These are phyloP conservation scores for Ogataea sp. DNA, from an alignment of 805 yeast genomes.

Conservation along the genomic window DNA sequence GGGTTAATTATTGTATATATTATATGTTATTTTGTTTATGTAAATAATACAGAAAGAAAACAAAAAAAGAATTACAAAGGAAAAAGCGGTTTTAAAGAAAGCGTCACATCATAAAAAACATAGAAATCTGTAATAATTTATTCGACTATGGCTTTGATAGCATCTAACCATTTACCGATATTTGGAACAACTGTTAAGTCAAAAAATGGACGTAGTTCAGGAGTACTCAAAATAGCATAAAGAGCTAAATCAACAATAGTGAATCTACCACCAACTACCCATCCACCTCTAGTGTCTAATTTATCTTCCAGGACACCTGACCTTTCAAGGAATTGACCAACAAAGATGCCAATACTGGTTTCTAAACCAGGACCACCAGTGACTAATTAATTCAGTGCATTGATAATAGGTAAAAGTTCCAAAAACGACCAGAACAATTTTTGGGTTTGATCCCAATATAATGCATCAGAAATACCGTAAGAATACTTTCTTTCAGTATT, in stretches of 20 bases:
- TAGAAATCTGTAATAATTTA: too few species aligned
- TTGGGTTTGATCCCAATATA: conserved; percentile 46
- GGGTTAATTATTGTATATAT: too few species aligned
- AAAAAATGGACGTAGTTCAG: neutral
- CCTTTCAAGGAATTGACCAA: neutral
- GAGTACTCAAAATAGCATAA: neutral
- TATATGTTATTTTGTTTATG: too few species aligned
- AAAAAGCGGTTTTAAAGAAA: too few species aligned
- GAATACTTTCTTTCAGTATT: conserved; percentile 44
- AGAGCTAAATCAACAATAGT: neutral
- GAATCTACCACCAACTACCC: neutral
- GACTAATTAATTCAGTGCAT: conserved; percentile 30
- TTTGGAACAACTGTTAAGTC: neutral
- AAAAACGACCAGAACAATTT: conserved; percentile 38
- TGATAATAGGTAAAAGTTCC: conserved; percentile 61
- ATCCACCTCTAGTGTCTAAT: neutral
- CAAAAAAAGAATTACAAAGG: too few species aligned
- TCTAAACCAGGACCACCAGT: conserved; percentile 30
- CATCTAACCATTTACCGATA: neutral
- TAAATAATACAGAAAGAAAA: too few species aligned
- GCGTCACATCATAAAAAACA: too few species aligned
- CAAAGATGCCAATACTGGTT: conserved; percentile 19
- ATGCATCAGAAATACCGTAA: conserved; percentile 27
- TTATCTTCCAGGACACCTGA: neutral
- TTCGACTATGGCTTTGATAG: too few species aligned